Base-by-base conservation (phyloP, 1,139 yeast species). In the Suhomyces anneliseae region DNA sequence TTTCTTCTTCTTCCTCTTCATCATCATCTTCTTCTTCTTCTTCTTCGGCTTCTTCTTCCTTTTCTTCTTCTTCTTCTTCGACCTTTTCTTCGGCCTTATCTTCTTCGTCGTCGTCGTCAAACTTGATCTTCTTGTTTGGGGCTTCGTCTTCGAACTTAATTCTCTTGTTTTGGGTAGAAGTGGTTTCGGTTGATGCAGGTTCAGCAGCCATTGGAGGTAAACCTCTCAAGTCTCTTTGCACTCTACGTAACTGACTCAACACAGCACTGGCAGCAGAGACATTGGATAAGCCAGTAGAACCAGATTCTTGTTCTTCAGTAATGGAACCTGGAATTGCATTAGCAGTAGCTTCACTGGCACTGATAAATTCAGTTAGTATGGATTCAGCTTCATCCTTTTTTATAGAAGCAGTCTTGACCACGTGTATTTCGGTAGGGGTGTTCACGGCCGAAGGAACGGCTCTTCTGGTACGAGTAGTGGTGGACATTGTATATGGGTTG, bases 221-320 rank as follows among this genome's bases (percentile, higher is more conserved):
- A 2, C 93, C 93, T 60, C 87, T 72, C 56, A 86, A 77, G 58
- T 83, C 87, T 66, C 92, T 76, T 61, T 83, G 89, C 34, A 85
- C 73, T 55, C 93, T 73, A 58, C 72, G 76, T 56, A 86, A 72
- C 69, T 85, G 93, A 49, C 85, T 79, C 54, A 80, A 60, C 12
- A 70, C 62, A 11, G 77, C 73, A 42, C 56, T 71, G 58, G 57
- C 63, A 1, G 60, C 63, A 3, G 58, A 49, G n/a, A 49, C 44
- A 29, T 54, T 56, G 27, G 66, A 61, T 48, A 62, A 52, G 0
- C 67, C 67, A 7, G 59, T 58, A n/a, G 48, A 41, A 12, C 39
- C 50, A 10, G 50, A 14, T 8, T 47, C 48, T 27, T 51, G 45
- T 7, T 46, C 48, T 8, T 44, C 51, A 4, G 47, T 43, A 29